Base-by-base conservation (phyloP, 1,139 yeast species). In the Zygosaccharomyces pseudobailii region DNA sequence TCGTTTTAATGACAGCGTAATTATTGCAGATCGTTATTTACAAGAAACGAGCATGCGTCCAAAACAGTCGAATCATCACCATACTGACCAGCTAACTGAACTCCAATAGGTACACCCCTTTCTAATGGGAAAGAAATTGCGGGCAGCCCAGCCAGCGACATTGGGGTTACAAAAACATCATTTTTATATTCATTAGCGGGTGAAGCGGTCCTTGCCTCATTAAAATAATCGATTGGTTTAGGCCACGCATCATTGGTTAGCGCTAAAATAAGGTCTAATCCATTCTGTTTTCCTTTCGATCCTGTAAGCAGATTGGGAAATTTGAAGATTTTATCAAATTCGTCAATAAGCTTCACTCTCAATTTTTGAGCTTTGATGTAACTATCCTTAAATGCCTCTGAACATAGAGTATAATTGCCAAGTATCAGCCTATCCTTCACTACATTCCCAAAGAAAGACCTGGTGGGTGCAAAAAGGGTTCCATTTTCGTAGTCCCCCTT, bases 131-230 rank as follows among this genome's bases (percentile, higher is more conserved):
- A 69, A 0, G 85, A 77, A 8, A 90, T 74, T 0, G 95, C 79
- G 0, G 99, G 99, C 3, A 92, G 68, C 0, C 97, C 98, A 0
- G 96, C 95, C 52, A 94, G 69, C 1, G 95, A 89, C 37, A 94
- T 86, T 0, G 98, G 97, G 3, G 90, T 85, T 0, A 97, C 88
- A 51, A 89, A 73, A 1, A 87, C 80, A 63, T 94, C 98, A 63
- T 88, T 87, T 42, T 84, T 73, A 58, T 86, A 89, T 17, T 83
- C 75, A 43, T 79, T 79, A 6, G 86, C 73, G 5, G 87, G 73
- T 44, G 76, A 71, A 10, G 68, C 63, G 3, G 59, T 50, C 28
- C 73, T 63, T 41, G 66, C 51, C 41, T 57, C 40, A 28, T 62
- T 47, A 53, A 71, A 76, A 24, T 77, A 72, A 17, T 72, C 66